These are phyloP conservation scores for Pichia sp. DNA, from an alignment of 1,139 yeast genomes.

Conservation along the genomic window DNA sequence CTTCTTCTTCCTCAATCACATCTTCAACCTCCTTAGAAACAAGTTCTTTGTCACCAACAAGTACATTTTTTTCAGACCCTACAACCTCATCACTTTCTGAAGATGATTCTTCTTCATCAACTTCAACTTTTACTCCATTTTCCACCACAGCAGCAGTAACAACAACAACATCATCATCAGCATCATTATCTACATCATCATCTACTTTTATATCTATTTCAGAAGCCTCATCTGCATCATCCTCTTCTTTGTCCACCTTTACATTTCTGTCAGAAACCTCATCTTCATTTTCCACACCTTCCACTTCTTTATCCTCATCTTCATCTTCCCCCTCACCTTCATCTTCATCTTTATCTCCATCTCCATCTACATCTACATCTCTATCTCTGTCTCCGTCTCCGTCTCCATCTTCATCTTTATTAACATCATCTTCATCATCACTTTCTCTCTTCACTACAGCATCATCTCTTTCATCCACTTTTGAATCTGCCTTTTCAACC, in stretches of 20 bases:
- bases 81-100: not conserved
- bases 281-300: not conserved
- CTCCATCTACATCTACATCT: not conserved
- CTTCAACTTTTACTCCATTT: too few relatives aligned
- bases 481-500: not conserved
- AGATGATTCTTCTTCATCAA: too few relatives aligned
- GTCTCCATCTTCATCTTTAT: constrained; percentile 2
- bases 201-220: not conserved
- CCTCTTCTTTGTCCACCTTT: not conserved
- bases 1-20: constrained; percentile 2
- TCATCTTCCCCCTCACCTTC: not conserved
- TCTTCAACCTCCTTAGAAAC: too few relatives aligned
- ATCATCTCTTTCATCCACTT: not conserved
- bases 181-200: constrained; percentile 1
- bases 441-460: not conserved
- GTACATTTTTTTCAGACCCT: not conserved
- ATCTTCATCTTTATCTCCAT: not conserved
- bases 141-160: too few relatives aligned
- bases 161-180: constrained; percentile 6
- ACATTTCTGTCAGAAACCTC: not conserved
- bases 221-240: not conserved
- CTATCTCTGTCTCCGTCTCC: constrained; percentile 10
- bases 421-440: constrained; percentile 4
- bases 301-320: constrained; percentile 2
- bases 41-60: too few relatives aligned